Evolutionary conservation across 805 yeast species (phyloP), one percentile per base, ranked within the genome.

Genomic region (Ogataea minuta): DNA sequence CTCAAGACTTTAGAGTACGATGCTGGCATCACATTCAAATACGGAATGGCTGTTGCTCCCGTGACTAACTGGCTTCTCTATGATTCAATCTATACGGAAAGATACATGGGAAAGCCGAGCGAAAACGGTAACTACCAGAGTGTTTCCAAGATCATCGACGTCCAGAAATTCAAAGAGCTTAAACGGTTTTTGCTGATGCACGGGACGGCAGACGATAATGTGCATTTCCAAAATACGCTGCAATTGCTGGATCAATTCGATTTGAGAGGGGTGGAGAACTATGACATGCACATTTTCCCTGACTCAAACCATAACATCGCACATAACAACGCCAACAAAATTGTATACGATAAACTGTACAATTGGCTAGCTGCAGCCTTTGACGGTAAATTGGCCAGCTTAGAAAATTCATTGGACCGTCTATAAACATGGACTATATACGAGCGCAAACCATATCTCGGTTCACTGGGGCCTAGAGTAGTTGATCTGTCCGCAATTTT

Each of bases 221-320:
- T 85, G 12, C 95, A 85, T 60, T 65, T 81, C 38, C 88, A 83
- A 53, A 84, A 85, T 56, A 73, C 85, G 2, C 68, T 74, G 42
- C 72, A 74, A 55, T 64, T 84, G 9, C 39, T 84, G 9, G 90
- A 85, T 55, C 60, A 73, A 17, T 70, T 85, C 41, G 76, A 83
- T 52, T 26, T 65, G 33, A 45, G 52, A 23, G 48, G 45, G 7
- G 74, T 84, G n/a, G 80, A 76, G 41, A 85, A 85, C 56, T 93
- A 80, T 56, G 99, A 93, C 54, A 70, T 89, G 66, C 89, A 81
- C 50, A 74, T 89, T 10, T 93, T 82, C 64, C 98, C 99, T 0
- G 99, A 93, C 60, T 84, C 95, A 16, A 91, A 90, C 56, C 99
- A 93, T 60, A 71, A 81, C 32, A 91, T 93, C 31, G 63, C 62